Conservation (phyloP, 2,329 filamentous ascomycete genomes). For the Aaosphaeria pasadenensis region DNA sequence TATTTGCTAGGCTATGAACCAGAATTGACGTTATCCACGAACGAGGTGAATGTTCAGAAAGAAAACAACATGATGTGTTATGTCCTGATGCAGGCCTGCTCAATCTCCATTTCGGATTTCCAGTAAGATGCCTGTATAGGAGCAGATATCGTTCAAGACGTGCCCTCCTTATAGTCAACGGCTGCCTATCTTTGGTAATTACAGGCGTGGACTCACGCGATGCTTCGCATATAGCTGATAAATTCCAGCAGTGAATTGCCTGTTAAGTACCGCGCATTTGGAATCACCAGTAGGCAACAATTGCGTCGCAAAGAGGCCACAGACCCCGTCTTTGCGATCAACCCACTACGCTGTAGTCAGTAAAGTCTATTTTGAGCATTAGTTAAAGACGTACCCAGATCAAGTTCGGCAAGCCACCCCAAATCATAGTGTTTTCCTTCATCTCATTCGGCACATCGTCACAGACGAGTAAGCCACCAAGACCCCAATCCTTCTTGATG, state of each 20-base stretch:
- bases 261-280: background rate
- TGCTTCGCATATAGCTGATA: background rate
- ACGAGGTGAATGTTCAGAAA: no score
- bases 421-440: conserved; percentile 27
- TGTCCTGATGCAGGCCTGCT: no score
- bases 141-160: no score
- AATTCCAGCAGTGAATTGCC: background rate
- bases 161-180: no score
- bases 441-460: conserved; percentile 19
- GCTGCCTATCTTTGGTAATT: no score
- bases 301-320: background rate
- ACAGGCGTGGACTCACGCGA: no score
- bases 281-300: background rate
- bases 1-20: no score
- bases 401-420: conserved; percentile 33
- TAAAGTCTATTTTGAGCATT: background rate
- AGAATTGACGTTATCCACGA: no score
- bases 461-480: conserved; percentile 27
- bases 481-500: conserved; percentile 22
- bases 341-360: background rate
- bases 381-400: conserved; percentile 21
- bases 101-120: no score
- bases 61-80: no score
- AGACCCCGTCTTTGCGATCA: background rate
- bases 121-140: no score